Percentiles rank a stretch among this genome's conserved stretches.
Conservation (phyloP, 1,284 basidiomycete species). For the Mycena citricolor region DNA sequence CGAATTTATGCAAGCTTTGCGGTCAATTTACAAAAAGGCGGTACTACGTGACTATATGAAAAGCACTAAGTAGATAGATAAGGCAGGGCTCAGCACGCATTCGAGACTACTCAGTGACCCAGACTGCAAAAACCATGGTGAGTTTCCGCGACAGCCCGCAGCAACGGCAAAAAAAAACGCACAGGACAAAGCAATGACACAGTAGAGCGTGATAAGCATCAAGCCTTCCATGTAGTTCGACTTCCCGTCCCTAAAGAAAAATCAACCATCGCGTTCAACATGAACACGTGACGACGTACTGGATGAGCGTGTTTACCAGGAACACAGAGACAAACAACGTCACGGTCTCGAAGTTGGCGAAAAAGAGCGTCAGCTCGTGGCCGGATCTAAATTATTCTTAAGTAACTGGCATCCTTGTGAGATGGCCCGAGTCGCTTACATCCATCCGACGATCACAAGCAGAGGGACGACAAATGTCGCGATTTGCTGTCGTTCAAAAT, state of each 20-base stretch:
- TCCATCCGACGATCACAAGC: slow-evolving; percentile 83
- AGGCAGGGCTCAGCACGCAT: no score
- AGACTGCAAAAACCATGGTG: slow-evolving; percentile 5
- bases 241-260: slow-evolving; percentile 62
- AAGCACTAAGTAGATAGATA: not conserved
- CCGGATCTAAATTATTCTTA: slow-evolving; percentile 46
- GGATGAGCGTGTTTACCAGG: slow-evolving; percentile 77
- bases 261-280: not conserved
- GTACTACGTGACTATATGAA: not conserved
- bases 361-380: slow-evolving; percentile 82
- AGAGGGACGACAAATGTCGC: slow-evolving; percentile 85
- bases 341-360: slow-evolving; percentile 83
- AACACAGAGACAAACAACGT: slow-evolving; percentile 83
- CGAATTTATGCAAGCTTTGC: slow-evolving; percentile 5
- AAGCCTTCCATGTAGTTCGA: slow-evolving; percentile 89
- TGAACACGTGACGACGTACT: slow-evolving; percentile 45
- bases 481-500: slow-evolving; percentile 63
- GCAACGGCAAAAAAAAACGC: slow-evolving; percentile 24
- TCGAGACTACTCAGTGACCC: slow-evolving; percentile 11
- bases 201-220: slow-evolving; percentile 65
- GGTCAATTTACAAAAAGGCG: not conserved
- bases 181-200: slow-evolving; percentile 61
- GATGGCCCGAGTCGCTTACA: slow-evolving; percentile 41
- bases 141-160: not conserved
- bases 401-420: slow-evolving; percentile 14